Base-by-base conservation (phyloP, 1,284 basidiomycete species). In the Puccinia horiana region DNA sequence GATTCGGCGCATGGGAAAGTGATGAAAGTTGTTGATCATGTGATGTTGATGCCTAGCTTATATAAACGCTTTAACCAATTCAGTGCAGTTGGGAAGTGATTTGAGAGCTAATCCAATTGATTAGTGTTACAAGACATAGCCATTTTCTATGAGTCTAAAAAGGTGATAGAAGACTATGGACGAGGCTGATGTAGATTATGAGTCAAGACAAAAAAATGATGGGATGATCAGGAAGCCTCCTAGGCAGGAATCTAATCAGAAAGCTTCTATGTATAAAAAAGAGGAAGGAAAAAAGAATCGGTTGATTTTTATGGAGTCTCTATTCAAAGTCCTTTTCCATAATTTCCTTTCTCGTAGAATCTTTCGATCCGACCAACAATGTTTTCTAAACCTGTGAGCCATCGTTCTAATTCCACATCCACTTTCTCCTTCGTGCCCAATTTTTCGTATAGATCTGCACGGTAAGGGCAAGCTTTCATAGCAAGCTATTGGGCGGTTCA, bases 401-500 rank as follows among this genome's bases (percentile, higher is more conserved):
- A 99, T 83, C 90, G 91, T 61, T 89, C 88, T 65, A 98, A 89
- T 84, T 93, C 92, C 77, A 89, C 89, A 83, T 91, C 88, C 82
- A 98, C 90, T 84, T 90, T 91, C 44, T 92, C 92, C 74, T 93
- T 89, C 67, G 91, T 89, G 29, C 93, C 93, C 70, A 99, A 91
- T 88, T 97, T 98, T 69, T 89, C 89, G 88, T 95, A 98, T 88
- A 99, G 96, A 85, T 92, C 92, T 23, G 90, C 91, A 83, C 96
- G 93, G 88, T 94, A 94, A 0, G 96, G 96, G 88, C 95, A 98
- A 0, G 96, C 95, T 86, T 93, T 97, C 94, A 99, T 95, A 6
- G 96, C 96, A 69, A 96, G 90, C 69, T 76, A 67, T 11, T 29
- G 54, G 32, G 16, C 5, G 4, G 29, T 26, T 26, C 3, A 35